Evolutionary conservation across 257 asterid species (phyloP), one percentile per base, ranked within the genome.

Genomic region (Ballota nigra): DNA sequence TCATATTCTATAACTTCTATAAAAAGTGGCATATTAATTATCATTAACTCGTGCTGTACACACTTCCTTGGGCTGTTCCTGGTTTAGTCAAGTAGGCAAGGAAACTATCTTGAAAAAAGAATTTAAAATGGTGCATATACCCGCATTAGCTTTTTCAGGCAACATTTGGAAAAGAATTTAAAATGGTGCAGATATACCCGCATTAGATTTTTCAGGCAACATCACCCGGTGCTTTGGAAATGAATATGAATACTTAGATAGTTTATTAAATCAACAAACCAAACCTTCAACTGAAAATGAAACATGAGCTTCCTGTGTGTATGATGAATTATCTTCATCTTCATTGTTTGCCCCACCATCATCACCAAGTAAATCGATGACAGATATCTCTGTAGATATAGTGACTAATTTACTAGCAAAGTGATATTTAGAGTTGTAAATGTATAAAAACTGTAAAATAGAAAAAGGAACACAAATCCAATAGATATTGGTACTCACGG

Each of bases 221-320:
- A 61, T 24, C 43, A 66, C 31, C 45, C 47, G 53, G 15, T 56
- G 60, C 28, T 6, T 10, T 55, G 23, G 64, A 47, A 63, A 65
- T 51, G 58, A 52, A 55, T 24, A 75, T 68, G 60, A 78, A 29
- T 64, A 70, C 29, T 47, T 63, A 45, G 72, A 60, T 64, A 8
- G 43, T 51, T 38, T 11, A 57, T 16, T 52, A 65, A 67, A 70
- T 69, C 66, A 59, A 65, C 40, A 40, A 41, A 80, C 36, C 51
- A 40, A 83, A 92, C 98, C 98, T 89, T 88, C 89, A 83, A 92
- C 76, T 52, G 96, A 85, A 80, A 92, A 92, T 53, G 96, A 89
- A 60, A 88, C 96, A 86, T 88, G 96, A 81, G 83, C 85, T 85
- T 92, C 98, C 78, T 67, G 83, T 62, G 73, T 86, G 57, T 63